These are phyloP conservation scores for Globisporangium sylvaticum DNA, from an alignment of 352 stramenopile genomes.

Conservation along the genomic window DNA sequence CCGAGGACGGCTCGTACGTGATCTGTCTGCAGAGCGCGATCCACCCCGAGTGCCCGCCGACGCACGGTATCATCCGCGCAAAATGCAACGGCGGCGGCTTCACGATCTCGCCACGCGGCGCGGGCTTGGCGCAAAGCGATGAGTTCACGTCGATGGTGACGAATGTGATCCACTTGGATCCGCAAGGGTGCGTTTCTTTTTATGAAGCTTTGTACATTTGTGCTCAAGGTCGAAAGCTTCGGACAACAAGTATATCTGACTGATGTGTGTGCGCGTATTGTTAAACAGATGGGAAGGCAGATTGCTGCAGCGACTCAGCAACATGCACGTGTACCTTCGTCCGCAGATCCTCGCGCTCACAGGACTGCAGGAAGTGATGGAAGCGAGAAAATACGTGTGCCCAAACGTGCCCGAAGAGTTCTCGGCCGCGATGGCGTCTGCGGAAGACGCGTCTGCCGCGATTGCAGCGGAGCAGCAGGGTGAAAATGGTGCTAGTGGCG, in stretches of 20 bases:
- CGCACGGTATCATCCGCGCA: constrained; percentile 51
- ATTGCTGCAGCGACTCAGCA: constrained; percentile 52
- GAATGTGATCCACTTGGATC: constrained; percentile 68
- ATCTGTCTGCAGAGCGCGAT: constrained; percentile 76
- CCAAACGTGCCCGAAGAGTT: constrained; percentile 68
- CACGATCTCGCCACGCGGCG: constrained; percentile 46
- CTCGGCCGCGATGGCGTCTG: constrained; percentile 31
- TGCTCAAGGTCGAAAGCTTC: too few species aligned
- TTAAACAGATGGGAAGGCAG: constrained; percentile 59
- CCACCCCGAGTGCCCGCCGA: constrained; percentile 67
- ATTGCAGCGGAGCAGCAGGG: background rate
- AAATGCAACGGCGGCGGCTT: constrained; percentile 62
- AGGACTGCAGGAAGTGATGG: constrained; percentile 65
- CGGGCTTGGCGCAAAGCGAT: constrained; percentile 20
- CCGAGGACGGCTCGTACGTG: constrained; percentile 68
- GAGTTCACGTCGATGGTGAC: constrained; percentile 67
- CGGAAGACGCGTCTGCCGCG: constrained; percentile 11
- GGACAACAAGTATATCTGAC: too few species aligned
- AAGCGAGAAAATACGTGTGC: constrained; percentile 71
- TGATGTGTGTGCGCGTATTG: too few species aligned
- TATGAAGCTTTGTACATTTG: too few species aligned
- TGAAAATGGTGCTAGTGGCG: background rate
- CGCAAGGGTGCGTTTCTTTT: constrained; percentile 34
- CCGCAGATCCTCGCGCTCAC: constrained; percentile 57
- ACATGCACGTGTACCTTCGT: constrained; percentile 52